Percentiles rank a stretch among this genome's conserved stretches.
Evolutionary conservation across 2,329 filamentous ascomycete genomes (phyloP).

Genomic region (Claviceps quebecensis): DNA sequence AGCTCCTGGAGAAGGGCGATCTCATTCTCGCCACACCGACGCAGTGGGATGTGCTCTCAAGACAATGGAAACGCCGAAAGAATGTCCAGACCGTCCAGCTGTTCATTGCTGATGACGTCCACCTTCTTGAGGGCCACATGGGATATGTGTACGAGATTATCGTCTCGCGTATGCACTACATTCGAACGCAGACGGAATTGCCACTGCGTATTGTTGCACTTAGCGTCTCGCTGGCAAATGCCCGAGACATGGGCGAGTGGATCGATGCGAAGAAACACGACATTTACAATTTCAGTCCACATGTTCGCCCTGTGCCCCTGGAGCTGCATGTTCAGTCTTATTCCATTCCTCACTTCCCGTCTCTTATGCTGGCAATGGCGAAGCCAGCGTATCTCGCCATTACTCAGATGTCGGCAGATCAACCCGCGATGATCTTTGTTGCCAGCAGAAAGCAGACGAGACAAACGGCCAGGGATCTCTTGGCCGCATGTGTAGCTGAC

Average conservation of each 20-base stretch:
- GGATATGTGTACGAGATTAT: constrained; percentile 93
- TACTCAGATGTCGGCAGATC: constrained; percentile 72
- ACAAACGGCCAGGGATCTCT: constrained; percentile 70
- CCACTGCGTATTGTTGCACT: constrained; percentile 78
- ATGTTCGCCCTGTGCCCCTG: constrained; percentile 74
- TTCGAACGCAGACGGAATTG: constrained; percentile 74
- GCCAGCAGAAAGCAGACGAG: constrained; percentile 88
- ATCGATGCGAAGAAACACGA: constrained; percentile 96
- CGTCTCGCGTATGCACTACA: constrained; percentile 96
- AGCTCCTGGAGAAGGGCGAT: constrained; percentile 75
- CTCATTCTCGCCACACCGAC: constrained; percentile 81
- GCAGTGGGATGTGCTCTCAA: constrained; percentile 92
- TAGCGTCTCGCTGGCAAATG: constrained; percentile 84
- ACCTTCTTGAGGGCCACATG: constrained; percentile 73
- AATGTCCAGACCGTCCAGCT: constrained; percentile 83
- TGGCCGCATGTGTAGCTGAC: constrained; percentile 76
- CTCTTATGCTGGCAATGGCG: constrained; percentile 96
- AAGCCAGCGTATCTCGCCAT: constrained; percentile 86
- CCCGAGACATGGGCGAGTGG: constrained; percentile 91
- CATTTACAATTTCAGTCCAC: constrained; percentile 96
- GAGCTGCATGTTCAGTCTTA: constrained; percentile 94
- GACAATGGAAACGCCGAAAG: constrained; percentile 93
- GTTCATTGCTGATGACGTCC: constrained; percentile 89
- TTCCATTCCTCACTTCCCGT: constrained; percentile 91
- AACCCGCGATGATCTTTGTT: constrained; percentile 84